phyloP scores from a whole-genome alignment of 2,329 filamentous ascomycete species.

The Ophiostoma tasmaniense region DNA sequence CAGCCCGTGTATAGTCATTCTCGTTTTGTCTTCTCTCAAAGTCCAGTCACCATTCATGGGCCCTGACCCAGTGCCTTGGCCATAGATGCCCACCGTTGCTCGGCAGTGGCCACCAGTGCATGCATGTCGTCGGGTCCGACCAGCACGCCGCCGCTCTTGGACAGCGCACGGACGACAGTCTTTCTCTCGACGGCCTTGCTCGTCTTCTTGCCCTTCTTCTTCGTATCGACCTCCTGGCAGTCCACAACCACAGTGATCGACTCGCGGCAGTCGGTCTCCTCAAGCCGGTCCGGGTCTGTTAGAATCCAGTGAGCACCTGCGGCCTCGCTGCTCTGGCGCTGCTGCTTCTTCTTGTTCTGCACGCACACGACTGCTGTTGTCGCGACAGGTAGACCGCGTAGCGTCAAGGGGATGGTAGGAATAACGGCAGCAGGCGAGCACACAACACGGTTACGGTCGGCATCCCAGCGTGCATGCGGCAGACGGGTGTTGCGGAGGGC shows the following conservation, averaged over 20 bases:
- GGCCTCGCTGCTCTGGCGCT: slow-evolving; percentile 26
- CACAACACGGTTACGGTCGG: slow-evolving; percentile 67
- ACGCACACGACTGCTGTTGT: slow-evolving; percentile 69
- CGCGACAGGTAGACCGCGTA: slow-evolving; percentile 64
- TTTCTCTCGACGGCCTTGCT: slow-evolving; percentile 28
- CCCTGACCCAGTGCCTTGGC: slow-evolving; percentile 31
- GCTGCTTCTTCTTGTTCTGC: slow-evolving; percentile 46
- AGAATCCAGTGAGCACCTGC: slow-evolving; percentile 61
- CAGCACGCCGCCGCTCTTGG: slow-evolving; percentile 73
- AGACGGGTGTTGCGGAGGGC: slow-evolving; percentile 71
- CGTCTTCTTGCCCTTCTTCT: slow-evolving; percentile 9
- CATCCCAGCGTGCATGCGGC: slow-evolving; percentile 74
- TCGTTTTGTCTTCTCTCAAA: neutral
- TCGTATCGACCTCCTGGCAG: slow-evolving; percentile 26
- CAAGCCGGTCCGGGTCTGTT: slow-evolving; percentile 80
- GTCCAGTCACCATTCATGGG: neutral
- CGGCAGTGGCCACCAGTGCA: slow-evolving; percentile 50
- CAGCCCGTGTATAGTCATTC: neutral
- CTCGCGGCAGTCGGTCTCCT: slow-evolving; percentile 79
- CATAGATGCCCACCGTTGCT: slow-evolving; percentile 56
- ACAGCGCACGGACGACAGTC: slow-evolving; percentile 58
- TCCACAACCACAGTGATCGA: slow-evolving; percentile 77
- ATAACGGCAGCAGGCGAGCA: slow-evolving; percentile 45
- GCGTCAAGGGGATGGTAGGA: slow-evolving; percentile 40
- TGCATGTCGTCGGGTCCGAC: slow-evolving; percentile 57